Percentiles rank a stretch among this genome's conserved stretches.
These are phyloP conservation scores for Benincasa hispida DNA, from an alignment of 306 rosid genomes.

Conservation along the genomic window DNA sequence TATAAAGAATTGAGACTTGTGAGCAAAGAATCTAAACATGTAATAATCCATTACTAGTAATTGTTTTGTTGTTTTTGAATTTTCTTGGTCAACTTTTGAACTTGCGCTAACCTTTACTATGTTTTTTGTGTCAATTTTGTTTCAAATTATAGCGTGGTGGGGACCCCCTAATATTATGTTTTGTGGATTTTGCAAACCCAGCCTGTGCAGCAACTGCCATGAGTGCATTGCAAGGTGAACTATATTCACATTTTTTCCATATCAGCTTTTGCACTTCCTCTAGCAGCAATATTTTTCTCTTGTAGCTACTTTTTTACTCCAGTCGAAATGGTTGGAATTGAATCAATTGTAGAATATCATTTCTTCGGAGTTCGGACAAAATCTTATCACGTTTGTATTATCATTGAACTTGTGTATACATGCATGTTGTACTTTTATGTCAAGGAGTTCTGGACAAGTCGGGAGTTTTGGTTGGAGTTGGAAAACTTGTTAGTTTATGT, in stretches of 20 bases:
- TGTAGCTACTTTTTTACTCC: background rate
- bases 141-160: conserved; percentile 51
- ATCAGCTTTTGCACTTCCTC: background rate
- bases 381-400: background rate
- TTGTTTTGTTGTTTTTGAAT: background rate
- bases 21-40: conserved; percentile 74
- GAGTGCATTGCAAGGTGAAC: conserved; percentile 85
- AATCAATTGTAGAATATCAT: background rate
- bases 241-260: background rate
- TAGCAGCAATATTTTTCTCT: conserved; percentile 1
- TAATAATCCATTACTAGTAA: conserved; percentile 18
- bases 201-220: conserved; percentile 87
- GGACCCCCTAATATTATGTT: conserved; percentile 81
- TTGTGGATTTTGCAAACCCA: conserved; percentile 76
- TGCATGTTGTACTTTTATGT: background rate
- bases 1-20: conserved; percentile 89
- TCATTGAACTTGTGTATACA: background rate
- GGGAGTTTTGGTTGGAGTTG: background rate
- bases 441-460: background rate
- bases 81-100: background rate
- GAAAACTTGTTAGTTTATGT: background rate
- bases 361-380: background rate
- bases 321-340: background rate
- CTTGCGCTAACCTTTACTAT: background rate
- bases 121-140: background rate